Conservation (phyloP, 176 grass and related monocot species). For the Melocanna baccifera region DNA sequence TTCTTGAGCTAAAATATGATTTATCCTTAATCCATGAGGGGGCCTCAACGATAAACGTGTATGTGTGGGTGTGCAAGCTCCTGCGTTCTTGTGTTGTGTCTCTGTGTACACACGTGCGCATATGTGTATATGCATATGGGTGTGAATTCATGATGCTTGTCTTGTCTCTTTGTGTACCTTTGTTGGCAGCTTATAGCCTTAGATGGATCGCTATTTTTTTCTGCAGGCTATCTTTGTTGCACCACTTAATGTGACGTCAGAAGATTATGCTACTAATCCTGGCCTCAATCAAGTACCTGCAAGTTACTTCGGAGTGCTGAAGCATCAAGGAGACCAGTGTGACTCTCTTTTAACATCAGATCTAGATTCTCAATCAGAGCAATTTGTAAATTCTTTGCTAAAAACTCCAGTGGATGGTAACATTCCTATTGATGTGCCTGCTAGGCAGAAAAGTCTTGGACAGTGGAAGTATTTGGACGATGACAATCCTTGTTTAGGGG, state of each 20-base stretch:
- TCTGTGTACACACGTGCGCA: neutral
- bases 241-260: constrained; percentile 15
- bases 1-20: neutral
- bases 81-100: neutral
- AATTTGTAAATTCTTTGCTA: constrained; percentile 20
- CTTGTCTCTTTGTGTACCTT: constrained; percentile 2
- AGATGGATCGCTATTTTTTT: constrained; percentile 7
- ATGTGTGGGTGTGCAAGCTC: neutral
- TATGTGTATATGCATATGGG: constrained; percentile 6
- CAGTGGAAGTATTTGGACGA: constrained; percentile 59
- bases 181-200: neutral
- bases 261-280: constrained; percentile 36
- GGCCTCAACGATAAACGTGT: neutral
- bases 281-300: constrained; percentile 26
- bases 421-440: constrained; percentile 37
- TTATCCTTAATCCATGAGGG: neutral
- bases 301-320: constrained; percentile 29
- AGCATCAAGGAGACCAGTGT: constrained; percentile 36
- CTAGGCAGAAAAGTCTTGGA: constrained; percentile 55
- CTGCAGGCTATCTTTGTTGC: constrained; percentile 37
- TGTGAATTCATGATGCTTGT: neutral
- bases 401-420: constrained; percentile 22
- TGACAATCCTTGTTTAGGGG: constrained; percentile 37
- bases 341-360: constrained; percentile 25
- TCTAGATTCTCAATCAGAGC: constrained; percentile 39